Conservation (phyloP, 2,329 filamentous ascomycete genomes). For the Fusarium equiseti region DNA sequence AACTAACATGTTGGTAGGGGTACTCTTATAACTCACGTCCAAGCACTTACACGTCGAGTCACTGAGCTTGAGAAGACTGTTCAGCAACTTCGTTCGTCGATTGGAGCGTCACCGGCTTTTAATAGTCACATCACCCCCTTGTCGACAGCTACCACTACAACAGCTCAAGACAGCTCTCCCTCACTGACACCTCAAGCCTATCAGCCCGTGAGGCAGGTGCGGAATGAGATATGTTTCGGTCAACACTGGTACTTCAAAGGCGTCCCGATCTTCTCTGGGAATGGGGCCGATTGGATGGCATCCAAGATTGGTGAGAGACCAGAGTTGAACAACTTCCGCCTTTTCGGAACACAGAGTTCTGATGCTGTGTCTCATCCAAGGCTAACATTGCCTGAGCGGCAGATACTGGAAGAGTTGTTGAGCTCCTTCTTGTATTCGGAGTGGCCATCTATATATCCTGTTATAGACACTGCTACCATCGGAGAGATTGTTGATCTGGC, state of each 20-base stretch:
- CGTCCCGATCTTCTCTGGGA: background rate
- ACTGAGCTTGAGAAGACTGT: background rate
- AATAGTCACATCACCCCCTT: background rate
- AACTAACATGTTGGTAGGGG: background rate
- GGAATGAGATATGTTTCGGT: background rate
- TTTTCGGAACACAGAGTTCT: background rate
- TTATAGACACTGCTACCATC: background rate
- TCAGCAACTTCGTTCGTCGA: background rate
- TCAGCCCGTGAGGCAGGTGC: background rate
- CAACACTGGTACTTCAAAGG: conserved; percentile 17
- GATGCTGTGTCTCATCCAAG: fast-evolving
- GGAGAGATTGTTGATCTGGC: background rate
- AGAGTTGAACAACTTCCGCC: fast-evolving
- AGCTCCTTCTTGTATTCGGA: background rate
- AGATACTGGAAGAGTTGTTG: fast-evolving
- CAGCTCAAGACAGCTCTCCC: background rate
- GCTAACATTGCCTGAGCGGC: background rate
- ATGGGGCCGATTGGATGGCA: background rate
- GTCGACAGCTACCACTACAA: background rate
- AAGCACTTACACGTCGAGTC: background rate
- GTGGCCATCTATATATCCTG: background rate
- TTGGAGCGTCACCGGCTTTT: background rate
- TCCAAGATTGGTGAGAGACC: background rate
- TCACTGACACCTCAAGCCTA: background rate
- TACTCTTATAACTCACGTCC: background rate